Evolutionary conservation across 345 rosid species (phyloP), one percentile per base, ranked within the genome.

Genomic region (Boechera divaricarpa): DNA sequence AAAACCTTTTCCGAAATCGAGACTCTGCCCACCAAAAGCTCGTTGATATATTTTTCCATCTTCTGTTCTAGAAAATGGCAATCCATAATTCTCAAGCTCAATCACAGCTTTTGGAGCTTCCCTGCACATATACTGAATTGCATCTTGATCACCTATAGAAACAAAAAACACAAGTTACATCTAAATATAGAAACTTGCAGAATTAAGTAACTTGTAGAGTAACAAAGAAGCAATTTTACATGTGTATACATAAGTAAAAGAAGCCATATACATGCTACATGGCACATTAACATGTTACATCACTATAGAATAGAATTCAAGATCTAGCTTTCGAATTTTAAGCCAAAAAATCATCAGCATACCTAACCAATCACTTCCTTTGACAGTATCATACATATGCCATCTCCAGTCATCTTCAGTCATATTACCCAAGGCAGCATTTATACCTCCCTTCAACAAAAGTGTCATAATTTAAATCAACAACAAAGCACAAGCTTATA

Each of bases 281-380:
- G 16, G 4, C 26, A 57, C 11, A 32, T 16, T 3, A 16, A 35
- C 39, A 31, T 32, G 11, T 24, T 33, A 58, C 26, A 58, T 11
- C 7, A 59, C 5, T 60, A 36, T 59, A 36, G 9, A 59, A 59
- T 29, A 10, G 15, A 18, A 38, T 3, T 12, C 7, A 13, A 26
- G 21, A 53, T 39, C 5, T 12, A 21, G 13, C 39, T n/a, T 21
- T 21, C 24, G 24, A 21, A 21, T 21, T 21, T 21, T 21, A 21
- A 21, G 7, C 51, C 48, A 26, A 26, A 13, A 2, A 3, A 7
- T n/a, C 42, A 59, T 53, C 51, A 61, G n/a, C 80, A 51, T 87
- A 90, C 98, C 98, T 83, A 94, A 72, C 99, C 99, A 94, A 38
- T 92, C 99, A 70, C 99, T 94, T 73, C 99, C 99, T 82, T 94